These are phyloP conservation scores for Backusella tarrabulga DNA, from an alignment of 192 early-diverging fungal species.

Conservation along the genomic window DNA sequence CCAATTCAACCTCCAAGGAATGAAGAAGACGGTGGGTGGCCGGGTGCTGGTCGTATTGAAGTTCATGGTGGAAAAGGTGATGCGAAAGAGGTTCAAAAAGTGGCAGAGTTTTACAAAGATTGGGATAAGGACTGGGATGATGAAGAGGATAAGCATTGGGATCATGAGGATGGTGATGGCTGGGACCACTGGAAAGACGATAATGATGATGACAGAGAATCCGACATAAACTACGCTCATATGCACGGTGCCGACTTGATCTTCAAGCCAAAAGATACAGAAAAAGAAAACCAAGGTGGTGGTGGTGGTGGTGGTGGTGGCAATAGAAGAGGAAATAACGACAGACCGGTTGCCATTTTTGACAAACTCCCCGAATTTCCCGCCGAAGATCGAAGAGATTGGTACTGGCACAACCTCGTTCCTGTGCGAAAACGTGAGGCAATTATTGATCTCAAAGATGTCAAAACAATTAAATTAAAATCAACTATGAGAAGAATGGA, in stretches of 20 bases:
- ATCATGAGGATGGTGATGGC: not conserved
- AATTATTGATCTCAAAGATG: slow-evolving; percentile 10
- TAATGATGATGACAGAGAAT: not conserved
- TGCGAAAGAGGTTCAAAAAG: not conserved
- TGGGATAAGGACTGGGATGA: not conserved
- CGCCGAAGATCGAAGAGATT: not conserved
- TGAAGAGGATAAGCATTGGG: not conserved
- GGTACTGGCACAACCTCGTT: slow-evolving; percentile 16
- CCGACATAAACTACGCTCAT: not conserved
- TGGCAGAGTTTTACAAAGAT: not conserved
- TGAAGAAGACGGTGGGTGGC: not conserved
- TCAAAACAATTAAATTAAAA: slow-evolving; percentile 10
- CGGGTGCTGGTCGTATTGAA: not conserved
- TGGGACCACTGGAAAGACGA: not conserved
- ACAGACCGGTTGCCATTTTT: not conserved
- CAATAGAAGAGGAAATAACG: not conserved
- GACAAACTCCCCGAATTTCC: slow-evolving; percentile 17
- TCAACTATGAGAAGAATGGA: not conserved
- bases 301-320: not conserved
- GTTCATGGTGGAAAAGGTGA: not conserved
- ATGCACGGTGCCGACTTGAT: not conserved
- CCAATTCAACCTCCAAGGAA: not conserved
- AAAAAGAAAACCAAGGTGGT: not conserved
- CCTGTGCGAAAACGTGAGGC: not conserved
- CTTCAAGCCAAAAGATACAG: not conserved